Evolutionary conservation across 768 basidiomycete genomes (phyloP), one percentile per base, ranked within the genome.

Genomic region (Amanita pallidorosea): DNA sequence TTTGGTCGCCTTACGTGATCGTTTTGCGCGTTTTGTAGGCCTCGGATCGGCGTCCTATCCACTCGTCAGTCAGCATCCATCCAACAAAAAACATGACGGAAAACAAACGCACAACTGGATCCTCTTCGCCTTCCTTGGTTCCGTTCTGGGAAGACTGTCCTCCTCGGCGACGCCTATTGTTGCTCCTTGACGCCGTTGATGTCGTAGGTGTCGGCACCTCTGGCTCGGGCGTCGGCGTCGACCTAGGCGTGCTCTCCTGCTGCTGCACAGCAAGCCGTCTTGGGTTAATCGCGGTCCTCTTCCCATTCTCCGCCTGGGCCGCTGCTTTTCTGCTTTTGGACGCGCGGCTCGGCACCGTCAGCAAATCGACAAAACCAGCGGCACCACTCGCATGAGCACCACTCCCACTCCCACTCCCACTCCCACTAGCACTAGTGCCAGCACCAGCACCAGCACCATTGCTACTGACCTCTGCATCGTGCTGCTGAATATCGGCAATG

Each of bases 401-500:
- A 33, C 12, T 33, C 12, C 11, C 33, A 7, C 12, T 33, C 13
- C 12, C 33, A 33, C 5, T 13, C 13, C 33, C 33, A 33, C 4
- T 33, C 12, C 7, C 33, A 33, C 33, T 33, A 33, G 33, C 33
- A 13, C 27, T 7, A 7, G 27, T 23, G 5, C 22, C 5, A 2
- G 3, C 27, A 27, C 7, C 7, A 29, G 27, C 27, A 29, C 7
- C 7, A 29, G 7, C 8, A 9, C 1, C 6, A 6, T 5, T 33
- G 33, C 12, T 33, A 53, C 70, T 62, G 15, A 79, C 70, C 54
- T 77, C 75, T 45, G 72, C 83, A 62, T 88, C 87, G 57, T 86
- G 85, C 64, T 81, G 75, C 44, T 80, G 73, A 54, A 94, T 91
- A 65, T 93, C 90, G 15, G 85, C 72, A 47, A 94, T 69, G 47